Conservation (phyloP, 1,284 basidiomycete genomes). For the Gymnopus androsaceus region DNA sequence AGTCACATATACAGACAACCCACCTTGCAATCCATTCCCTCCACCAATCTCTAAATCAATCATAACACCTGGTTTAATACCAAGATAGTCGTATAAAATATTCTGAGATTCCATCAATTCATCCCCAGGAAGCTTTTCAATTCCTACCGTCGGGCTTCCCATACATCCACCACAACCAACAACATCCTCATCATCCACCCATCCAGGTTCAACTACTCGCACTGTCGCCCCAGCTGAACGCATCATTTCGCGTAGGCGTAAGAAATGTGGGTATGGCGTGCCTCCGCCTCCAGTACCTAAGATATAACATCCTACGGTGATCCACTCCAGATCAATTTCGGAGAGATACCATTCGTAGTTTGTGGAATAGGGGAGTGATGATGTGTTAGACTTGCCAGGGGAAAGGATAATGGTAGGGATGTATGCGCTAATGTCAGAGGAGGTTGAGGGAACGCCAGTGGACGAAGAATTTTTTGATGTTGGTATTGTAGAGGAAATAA, state of each 20-base stretch:
- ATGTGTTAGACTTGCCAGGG: neutral
- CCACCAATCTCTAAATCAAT: conserved; percentile 54
- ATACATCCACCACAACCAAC: conserved; percentile 38
- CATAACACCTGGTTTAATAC: conserved; percentile 30
- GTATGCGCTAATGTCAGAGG: conserved; percentile 33
- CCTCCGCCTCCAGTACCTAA: conserved; percentile 58
- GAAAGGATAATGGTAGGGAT: conserved; percentile 29
- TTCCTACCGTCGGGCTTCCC: conserved; percentile 39
- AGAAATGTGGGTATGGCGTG: conserved; percentile 47
- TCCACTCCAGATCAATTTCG: conserved; percentile 49
- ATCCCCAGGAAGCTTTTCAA: conserved; percentile 38
- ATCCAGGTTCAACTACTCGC: conserved; percentile 34
- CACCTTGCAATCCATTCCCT: conserved; percentile 56
- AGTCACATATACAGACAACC: neutral
- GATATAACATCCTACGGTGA: conserved; percentile 54
- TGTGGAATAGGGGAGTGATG: neutral
- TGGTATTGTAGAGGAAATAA: neutral
- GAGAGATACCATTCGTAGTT: conserved; percentile 40
- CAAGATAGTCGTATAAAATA: conserved; percentile 36
- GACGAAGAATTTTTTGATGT: no score
- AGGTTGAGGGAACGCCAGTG: conserved; percentile 2
- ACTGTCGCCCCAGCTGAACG: conserved; percentile 43
- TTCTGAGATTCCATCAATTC: conserved; percentile 34
- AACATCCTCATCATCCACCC: conserved; percentile 23
- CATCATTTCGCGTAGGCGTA: conserved; percentile 49